phyloP scores from a whole-genome alignment of 169 alveolate genomes.

The Plasmodium gonderi region DNA sequence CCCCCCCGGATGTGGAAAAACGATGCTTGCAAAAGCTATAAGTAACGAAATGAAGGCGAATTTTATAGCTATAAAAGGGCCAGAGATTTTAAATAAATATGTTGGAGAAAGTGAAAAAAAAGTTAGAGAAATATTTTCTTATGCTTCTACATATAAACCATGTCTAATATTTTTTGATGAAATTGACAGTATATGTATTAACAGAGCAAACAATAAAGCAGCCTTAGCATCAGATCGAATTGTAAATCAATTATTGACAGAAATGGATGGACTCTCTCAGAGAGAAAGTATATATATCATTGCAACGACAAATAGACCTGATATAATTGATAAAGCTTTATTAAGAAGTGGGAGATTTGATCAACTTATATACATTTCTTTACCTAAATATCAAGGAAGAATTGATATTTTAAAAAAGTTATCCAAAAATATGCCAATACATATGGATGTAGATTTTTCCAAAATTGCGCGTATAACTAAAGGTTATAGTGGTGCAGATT shows the following conservation, averaged over 20 bases:
- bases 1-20: constrained; percentile 99
- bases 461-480: constrained; percentile 86
- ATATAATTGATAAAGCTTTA: constrained; percentile 99
- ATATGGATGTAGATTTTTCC: constrained; percentile 84
- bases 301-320: constrained; percentile 99
- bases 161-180: constrained; percentile 99
- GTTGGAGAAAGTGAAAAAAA: constrained; percentile 99
- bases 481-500: constrained; percentile 98
- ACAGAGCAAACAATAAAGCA: constrained; percentile 90
- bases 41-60: constrained; percentile 97
- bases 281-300: constrained; percentile 94
- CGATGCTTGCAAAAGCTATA: constrained; percentile 97
- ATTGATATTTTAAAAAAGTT: constrained; percentile 90
- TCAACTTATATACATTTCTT: constrained; percentile 93
- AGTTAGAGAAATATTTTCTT: constrained; percentile 96
- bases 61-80: constrained; percentile 96
- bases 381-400: constrained; percentile 96
- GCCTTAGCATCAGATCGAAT: constrained; percentile 95
- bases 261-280: constrained; percentile 97
- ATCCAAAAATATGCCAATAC: constrained; percentile 91
- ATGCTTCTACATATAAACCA: constrained; percentile 98
- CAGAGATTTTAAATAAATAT: constrained; percentile 97
- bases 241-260: constrained; percentile 98
- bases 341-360: constrained; percentile 96
- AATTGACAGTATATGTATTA: constrained; percentile 97